phyloP scores from a whole-genome alignment of 805 yeast genomes.

The Candida easanensis region DNA sequence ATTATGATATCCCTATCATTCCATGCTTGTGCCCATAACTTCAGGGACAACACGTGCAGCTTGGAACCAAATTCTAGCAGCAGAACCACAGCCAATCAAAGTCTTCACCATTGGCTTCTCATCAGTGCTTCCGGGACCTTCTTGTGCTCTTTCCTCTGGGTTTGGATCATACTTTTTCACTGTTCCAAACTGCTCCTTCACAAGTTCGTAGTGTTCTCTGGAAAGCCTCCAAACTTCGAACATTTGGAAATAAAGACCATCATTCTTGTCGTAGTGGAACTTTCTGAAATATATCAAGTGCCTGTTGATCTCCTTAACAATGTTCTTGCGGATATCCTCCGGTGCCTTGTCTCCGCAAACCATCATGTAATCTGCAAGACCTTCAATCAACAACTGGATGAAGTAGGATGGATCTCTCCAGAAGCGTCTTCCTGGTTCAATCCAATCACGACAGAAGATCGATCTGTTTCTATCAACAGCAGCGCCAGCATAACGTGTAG shows the following conservation, averaged over 20 bases:
- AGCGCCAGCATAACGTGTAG: constrained; percentile 45
- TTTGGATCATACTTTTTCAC: constrained; percentile 48
- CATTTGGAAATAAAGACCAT: constrained; percentile 57
- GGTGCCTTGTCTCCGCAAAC: constrained; percentile 41
- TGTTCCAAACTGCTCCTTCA: constrained; percentile 53
- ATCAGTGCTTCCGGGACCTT: constrained; percentile 35
- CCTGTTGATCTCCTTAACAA: constrained; percentile 44
- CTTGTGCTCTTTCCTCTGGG: constrained; percentile 47
- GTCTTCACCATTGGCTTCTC: constrained; percentile 43
- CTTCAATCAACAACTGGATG: constrained; percentile 62
- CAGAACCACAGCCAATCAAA: constrained; percentile 62
- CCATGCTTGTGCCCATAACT: constrained; percentile 1
- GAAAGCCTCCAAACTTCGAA: constrained; percentile 58
- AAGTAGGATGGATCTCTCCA: constrained; percentile 66
- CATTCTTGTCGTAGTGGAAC: constrained; percentile 53
- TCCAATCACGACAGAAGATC: constrained; percentile 58
- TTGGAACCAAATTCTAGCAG: constrained; percentile 68
- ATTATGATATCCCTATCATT: no score
- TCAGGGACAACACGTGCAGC: constrained; percentile 55
- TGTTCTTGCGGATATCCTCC: constrained; percentile 29
- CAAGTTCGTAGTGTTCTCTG: constrained; percentile 47
- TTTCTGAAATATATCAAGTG: constrained; percentile 57
- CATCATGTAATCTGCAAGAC: constrained; percentile 61
- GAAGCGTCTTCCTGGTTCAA: constrained; percentile 47
- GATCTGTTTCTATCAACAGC: constrained; percentile 53